Conservation (phyloP, 129 eudicot species). For the Helichrysum umbraculigerum region DNA sequence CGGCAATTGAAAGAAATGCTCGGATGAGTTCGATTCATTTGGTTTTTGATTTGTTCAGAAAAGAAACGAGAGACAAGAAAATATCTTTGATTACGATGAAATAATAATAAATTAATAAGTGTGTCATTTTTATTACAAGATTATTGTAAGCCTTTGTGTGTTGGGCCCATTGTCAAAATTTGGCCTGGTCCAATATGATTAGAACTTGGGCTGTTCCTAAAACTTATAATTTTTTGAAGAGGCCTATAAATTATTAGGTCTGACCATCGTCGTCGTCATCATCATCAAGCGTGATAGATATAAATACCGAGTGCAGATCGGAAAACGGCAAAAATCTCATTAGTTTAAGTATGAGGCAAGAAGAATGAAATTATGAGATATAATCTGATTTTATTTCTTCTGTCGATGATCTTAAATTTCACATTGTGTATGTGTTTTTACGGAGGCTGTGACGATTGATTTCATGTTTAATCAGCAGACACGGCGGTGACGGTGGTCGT, state of each 20-base stretch:
- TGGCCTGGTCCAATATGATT: neutral
- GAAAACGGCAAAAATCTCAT: neutral
- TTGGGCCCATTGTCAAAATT: neutral
- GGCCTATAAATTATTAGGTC: conserved; percentile 8
- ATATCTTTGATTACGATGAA: no score
- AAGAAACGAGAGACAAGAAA: no score
- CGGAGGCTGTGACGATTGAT: conserved; percentile 36
- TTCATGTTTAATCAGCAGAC: conserved; percentile 14
- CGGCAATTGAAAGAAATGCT: no score
- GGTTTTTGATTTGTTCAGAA: no score
- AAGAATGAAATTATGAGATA: neutral
- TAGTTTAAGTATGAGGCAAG: conserved; percentile 31
- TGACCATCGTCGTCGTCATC: neutral
- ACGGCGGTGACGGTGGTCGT: conserved; percentile 22
- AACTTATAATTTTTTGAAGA: neutral
- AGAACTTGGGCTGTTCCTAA: neutral
- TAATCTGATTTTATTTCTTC: neutral
- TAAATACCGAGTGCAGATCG: neutral
- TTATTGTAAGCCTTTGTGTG: neutral
- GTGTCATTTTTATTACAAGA: no score
- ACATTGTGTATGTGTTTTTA: conserved; percentile 12
- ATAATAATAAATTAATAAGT: no score
- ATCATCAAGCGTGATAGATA: neutral
- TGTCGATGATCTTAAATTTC: conserved; percentile 26
- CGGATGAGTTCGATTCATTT: no score